Evolutionary conservation across 2,329 filamentous ascomycete genomes (phyloP).

Genomic region (Penicillium sp.): DNA sequence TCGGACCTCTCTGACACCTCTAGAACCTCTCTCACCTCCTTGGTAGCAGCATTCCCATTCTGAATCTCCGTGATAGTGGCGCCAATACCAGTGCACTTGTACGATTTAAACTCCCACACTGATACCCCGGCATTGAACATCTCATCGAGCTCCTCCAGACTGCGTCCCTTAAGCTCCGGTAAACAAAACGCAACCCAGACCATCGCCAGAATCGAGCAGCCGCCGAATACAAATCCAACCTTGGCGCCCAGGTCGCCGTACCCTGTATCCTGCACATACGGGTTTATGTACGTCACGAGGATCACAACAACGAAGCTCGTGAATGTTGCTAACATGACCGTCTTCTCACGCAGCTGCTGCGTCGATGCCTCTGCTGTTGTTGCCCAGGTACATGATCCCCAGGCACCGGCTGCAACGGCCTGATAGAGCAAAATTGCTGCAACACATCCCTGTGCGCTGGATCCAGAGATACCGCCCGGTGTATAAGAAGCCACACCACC

Average conservation of each 20-base stretch:
- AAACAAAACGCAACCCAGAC: constrained; percentile 24
- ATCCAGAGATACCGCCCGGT: not conserved
- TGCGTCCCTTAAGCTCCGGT: constrained; percentile 23
- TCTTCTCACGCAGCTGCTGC: constrained; percentile 25
- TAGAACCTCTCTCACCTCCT: not conserved
- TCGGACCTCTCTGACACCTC: too few species aligned
- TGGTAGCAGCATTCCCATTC: not conserved
- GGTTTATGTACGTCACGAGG: constrained; percentile 28
- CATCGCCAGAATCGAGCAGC: constrained; percentile 21
- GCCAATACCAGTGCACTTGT: not conserved
- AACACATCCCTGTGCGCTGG: not conserved
- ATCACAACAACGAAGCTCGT: constrained; percentile 23
- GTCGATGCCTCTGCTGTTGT: constrained; percentile 26
- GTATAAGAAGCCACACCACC: not conserved
- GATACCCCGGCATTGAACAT: constrained; percentile 17
- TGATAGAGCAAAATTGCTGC: not conserved
- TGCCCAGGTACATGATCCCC: constrained; percentile 25
- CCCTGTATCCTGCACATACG: constrained; percentile 23
- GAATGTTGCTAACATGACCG: constrained; percentile 24
- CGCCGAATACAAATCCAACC: constrained; percentile 21
- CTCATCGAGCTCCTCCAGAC: constrained; percentile 27
- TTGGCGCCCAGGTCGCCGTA: constrained; percentile 18
- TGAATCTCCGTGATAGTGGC: not conserved
- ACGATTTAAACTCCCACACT: not conserved
- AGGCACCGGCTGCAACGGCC: constrained; percentile 2